phyloP scores from a whole-genome alignment of 768 basidiomycete genomes.

The Lentinula guzmanii region DNA sequence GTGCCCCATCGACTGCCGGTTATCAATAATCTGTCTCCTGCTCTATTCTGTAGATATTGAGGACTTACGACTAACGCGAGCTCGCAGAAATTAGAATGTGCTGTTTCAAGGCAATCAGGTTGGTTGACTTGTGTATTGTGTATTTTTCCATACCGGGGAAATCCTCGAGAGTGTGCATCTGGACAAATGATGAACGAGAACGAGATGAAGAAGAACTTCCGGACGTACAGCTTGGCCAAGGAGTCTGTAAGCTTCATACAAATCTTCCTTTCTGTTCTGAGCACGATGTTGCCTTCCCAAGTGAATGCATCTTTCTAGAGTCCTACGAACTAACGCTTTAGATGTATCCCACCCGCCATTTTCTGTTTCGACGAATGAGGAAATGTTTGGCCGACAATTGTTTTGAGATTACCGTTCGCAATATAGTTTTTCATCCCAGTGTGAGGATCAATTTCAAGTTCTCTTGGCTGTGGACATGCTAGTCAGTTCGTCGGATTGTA shows the following conservation, averaged over 20 bases:
- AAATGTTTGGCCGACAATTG: background rate
- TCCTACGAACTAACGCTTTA: slow-evolving; percentile 67
- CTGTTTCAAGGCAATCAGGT: slow-evolving; percentile 16
- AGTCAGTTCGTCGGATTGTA: background rate
- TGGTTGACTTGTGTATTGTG: background rate
- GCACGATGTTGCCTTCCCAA: slow-evolving; percentile 61
- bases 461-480: slow-evolving; percentile 47
- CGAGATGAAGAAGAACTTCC: slow-evolving; percentile 8
- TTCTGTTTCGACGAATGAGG: slow-evolving; percentile 29
- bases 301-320: slow-evolving; percentile 74
- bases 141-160: slow-evolving; percentile 35
- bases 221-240: slow-evolving; percentile 60
- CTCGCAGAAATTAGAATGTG: slow-evolving; percentile 91
- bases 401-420: slow-evolving; percentile 51
- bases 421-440: slow-evolving; percentile 98
- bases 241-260: slow-evolving; percentile 76
- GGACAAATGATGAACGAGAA: background rate
- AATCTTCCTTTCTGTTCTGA: slow-evolving; percentile 54
- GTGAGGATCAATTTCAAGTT: slow-evolving; percentile 77
- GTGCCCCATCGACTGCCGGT: slow-evolving; percentile 51
- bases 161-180: slow-evolving; percentile 83
- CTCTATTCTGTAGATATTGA: background rate
- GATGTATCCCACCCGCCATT: slow-evolving; percentile 85
- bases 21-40: background rate
- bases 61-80: slow-evolving; percentile 51